Conservation (phyloP, 805 yeast genomes). For the Metschnikowia matae region DNA sequence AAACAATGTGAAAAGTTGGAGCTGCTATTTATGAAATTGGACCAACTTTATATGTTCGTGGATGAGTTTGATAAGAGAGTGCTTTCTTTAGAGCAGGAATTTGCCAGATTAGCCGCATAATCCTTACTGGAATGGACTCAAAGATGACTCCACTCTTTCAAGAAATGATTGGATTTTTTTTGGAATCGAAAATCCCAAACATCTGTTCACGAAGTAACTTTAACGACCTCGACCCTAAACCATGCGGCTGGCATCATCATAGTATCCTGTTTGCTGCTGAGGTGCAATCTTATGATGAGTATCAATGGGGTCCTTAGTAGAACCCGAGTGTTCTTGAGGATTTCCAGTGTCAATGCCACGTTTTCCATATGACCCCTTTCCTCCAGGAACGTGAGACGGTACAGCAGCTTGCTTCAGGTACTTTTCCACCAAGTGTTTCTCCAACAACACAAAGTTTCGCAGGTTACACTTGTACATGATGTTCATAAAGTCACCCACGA, state of each 20-base stretch:
- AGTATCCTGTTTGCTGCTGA: constrained; percentile 1
- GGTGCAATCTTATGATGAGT: background rate
- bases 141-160: too few species aligned
- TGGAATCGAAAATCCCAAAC: too few species aligned
- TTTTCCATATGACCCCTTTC: background rate
- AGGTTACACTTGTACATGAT: constrained; percentile 24
- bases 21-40: constrained; percentile 47
- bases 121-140: too few species aligned
- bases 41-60: constrained; percentile 41
- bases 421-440: constrained; percentile 34
- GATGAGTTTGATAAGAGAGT: constrained; percentile 22
- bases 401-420: constrained; percentile 13
- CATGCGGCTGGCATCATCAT: background rate
- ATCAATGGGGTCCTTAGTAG: background rate
- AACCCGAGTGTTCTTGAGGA: background rate
- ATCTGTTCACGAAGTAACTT: too few species aligned
- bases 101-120: background rate
- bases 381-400: background rate
- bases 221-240: background rate
- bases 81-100: constrained; percentile 15
- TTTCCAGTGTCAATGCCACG: too few species aligned
- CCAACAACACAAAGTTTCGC: constrained; percentile 27
- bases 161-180: too few species aligned
- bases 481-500: constrained; percentile 23
- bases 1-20: constrained; percentile 49